Percentiles rank a stretch among this genome's conserved stretches.
Evolutionary conservation across 306 rosid genomes (phyloP).

Genomic region (Erythrophleum fordii): DNA sequence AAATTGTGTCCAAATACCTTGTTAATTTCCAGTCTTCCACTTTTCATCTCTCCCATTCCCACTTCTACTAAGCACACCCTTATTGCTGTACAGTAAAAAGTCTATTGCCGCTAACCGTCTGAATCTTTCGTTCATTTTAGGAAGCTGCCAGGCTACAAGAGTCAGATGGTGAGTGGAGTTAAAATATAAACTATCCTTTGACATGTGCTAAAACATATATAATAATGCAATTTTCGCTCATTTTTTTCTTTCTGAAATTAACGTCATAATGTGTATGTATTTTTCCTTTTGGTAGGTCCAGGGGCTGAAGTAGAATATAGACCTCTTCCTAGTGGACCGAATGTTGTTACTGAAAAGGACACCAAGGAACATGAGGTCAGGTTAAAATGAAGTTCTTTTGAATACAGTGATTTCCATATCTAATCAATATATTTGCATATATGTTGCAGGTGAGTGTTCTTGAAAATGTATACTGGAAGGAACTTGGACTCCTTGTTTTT

Average conservation of each 20-base stretch:
- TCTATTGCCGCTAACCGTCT: constrained; percentile 39
- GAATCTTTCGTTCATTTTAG: constrained; percentile 54
- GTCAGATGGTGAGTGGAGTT: constrained; percentile 58
- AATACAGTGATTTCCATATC: constrained; percentile 29
- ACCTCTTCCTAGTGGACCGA: constrained; percentile 76
- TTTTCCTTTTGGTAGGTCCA: constrained; percentile 52
- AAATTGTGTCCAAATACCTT: not conserved
- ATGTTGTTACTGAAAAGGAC: constrained; percentile 35
- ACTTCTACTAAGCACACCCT: not conserved
- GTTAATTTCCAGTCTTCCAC: not conserved
- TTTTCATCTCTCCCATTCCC: not conserved
- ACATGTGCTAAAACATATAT: constrained; percentile 13
- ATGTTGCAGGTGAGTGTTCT: constrained; percentile 64
- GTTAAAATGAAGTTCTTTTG: not conserved
- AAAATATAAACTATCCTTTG: constrained; percentile 1
- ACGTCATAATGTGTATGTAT: not conserved
- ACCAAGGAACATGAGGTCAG: constrained; percentile 48
- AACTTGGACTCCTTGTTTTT: constrained; percentile 79
- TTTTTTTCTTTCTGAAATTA: constrained; percentile 24
- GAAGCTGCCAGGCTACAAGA: constrained; percentile 64
- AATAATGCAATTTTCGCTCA: not conserved
- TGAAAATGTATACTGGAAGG: constrained; percentile 85
- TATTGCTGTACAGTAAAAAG: not conserved
- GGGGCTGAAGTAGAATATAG: constrained; percentile 71
- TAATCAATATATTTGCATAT: constrained; percentile 30